Evolutionary conservation across 2,329 filamentous ascomycete genomes (phyloP).

Genomic region (Niveomyces coronatus): DNA sequence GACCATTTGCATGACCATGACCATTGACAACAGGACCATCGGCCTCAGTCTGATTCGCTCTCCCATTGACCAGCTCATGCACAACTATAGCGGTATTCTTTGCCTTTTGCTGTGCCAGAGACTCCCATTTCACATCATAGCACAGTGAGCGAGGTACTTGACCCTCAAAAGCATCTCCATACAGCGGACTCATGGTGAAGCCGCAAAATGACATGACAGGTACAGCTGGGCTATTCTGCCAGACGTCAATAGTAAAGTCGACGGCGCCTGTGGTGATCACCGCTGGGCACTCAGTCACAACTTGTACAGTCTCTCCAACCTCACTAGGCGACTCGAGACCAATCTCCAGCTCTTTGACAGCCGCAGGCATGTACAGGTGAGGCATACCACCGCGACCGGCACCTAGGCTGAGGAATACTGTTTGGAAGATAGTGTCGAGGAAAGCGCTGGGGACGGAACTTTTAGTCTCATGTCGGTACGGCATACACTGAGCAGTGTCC

Average conservation of each 20-base stretch:
- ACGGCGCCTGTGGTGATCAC: slow-evolving; percentile 17
- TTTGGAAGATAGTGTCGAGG: slow-evolving; percentile 34
- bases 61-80: slow-evolving; percentile 6
- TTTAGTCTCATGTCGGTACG: slow-evolving; percentile 29
- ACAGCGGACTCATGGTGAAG: slow-evolving; percentile 30
- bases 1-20: slow-evolving; percentile 1
- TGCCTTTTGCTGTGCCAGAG: slow-evolving; percentile 13
- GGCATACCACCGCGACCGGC: slow-evolving; percentile 21
- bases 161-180: slow-evolving; percentile 20
- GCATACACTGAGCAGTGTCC: slow-evolving; percentile 36
- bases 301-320: slow-evolving; percentile 19
- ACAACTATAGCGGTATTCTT: neutral
- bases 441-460: slow-evolving; percentile 36
- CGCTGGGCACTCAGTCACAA: slow-evolving; percentile 17
- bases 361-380: slow-evolving; percentile 26
- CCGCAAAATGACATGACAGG: slow-evolving; percentile 27
- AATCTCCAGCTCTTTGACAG: slow-evolving; percentile 23
- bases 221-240: slow-evolving; percentile 14
- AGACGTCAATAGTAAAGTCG: slow-evolving; percentile 26
- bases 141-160: slow-evolving; percentile 23
- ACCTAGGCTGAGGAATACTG: slow-evolving; percentile 27
- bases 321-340: slow-evolving; percentile 15
- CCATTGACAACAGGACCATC: slow-evolving; percentile 4
- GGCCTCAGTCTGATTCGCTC: neutral
- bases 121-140: slow-evolving; percentile 36